Evolutionary conservation across 345 rosid genomes (phyloP).

Genomic region (Citrus sp.): DNA sequence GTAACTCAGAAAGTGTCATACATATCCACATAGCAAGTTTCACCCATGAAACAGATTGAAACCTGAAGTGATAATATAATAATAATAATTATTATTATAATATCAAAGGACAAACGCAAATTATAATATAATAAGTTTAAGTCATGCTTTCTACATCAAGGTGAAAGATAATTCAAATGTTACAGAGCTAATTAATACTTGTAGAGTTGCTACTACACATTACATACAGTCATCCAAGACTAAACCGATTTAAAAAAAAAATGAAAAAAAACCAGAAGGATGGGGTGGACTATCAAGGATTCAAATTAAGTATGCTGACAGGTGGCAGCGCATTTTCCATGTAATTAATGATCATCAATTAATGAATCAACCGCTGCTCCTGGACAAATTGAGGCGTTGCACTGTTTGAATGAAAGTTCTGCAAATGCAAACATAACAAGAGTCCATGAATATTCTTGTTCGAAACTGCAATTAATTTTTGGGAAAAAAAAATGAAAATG

Average conservation of each 20-base stretch:
- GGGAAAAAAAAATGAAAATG: neutral
- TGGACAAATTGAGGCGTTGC: slow-evolving; percentile 32
- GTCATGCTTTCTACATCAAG: neutral
- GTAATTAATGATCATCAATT: neutral
- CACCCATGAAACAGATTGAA: too few species aligned
- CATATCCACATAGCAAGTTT: too few species aligned
- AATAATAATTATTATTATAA: too few species aligned
- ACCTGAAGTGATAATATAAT: too few species aligned
- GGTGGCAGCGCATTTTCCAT: neutral
- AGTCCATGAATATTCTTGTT: neutral
- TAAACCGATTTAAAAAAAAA: too few species aligned
- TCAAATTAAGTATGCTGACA: neutral
- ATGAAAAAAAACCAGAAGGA: neutral
- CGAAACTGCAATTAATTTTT: neutral
- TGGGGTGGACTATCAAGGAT: neutral
- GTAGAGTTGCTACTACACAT: neutral
- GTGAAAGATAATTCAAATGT: slow-evolving; percentile 7
- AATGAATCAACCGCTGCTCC: slow-evolving; percentile 8
- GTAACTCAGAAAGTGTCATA: too few species aligned
- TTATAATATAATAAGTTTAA: neutral
- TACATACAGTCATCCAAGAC: neutral
- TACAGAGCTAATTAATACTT: slow-evolving; percentile 2
- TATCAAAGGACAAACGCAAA: neutral
- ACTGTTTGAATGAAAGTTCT: slow-evolving; percentile 33
- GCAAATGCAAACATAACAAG: slow-evolving; percentile 13